A percentile compares a stretch with the other conserved stretches of the same genome.
These are phyloP conservation scores for Flaveria robusta DNA, from an alignment of 129 eudicot genomes.

Conservation along the genomic window DNA sequence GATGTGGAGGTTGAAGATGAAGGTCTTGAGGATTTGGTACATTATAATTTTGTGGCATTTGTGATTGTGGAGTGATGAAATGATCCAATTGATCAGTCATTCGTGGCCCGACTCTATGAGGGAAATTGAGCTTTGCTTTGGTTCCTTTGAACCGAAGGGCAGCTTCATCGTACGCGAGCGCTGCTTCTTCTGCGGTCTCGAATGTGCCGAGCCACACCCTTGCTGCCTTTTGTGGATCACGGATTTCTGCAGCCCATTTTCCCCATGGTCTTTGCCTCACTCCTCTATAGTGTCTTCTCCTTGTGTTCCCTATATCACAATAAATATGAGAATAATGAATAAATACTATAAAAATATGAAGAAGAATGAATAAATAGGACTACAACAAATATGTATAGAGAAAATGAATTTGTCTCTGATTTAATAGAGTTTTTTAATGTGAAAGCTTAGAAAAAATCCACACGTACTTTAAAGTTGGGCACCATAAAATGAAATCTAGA, in stretches of 20 bases:
- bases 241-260: constrained; percentile 88
- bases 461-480: not conserved
- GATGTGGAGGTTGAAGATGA: constrained; percentile 38
- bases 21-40: not conserved
- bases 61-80: constrained; percentile 23
- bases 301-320: constrained; percentile 21
- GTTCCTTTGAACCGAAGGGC: constrained; percentile 76
- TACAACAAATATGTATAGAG: not conserved
- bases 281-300: constrained; percentile 73
- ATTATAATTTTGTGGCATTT: constrained; percentile 4
- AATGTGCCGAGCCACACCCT: constrained; percentile 86
- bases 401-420: too few relatives aligned
- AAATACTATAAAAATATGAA: not conserved
- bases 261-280: constrained; percentile 94
- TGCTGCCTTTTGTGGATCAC: constrained; percentile 82
- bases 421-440: not conserved
- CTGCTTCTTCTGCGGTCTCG: constrained; percentile 84
- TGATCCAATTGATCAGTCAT: constrained; percentile 30
- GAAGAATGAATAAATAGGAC: not conserved
- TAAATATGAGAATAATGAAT: too few relatives aligned
- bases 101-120: constrained; percentile 57
- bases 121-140: constrained; percentile 88
- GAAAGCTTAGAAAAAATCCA: not conserved
- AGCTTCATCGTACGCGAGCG: constrained; percentile 78
- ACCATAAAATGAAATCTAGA: not conserved